Conservation (phyloP, 805 yeast species). For the Starmerella vaccinii region DNA sequence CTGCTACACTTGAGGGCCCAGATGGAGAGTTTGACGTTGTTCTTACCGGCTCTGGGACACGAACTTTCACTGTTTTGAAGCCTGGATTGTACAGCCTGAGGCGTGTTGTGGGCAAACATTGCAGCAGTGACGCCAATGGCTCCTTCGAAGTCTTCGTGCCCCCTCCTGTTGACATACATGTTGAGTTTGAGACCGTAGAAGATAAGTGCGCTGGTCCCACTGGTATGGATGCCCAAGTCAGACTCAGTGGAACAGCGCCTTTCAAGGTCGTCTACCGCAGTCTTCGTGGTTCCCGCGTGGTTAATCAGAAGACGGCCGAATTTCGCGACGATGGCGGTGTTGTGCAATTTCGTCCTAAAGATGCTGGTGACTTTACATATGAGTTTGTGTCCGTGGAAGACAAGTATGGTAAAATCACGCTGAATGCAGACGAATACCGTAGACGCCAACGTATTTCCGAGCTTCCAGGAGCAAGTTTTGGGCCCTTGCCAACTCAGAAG, state of each 20-base stretch:
- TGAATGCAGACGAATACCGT: conserved; percentile 20
- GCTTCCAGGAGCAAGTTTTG: conserved; percentile 35
- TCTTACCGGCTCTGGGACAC: conserved; percentile 1
- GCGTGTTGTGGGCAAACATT: conserved; percentile 47
- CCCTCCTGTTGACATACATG: conserved; percentile 41
- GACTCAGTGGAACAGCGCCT: conserved; percentile 70
- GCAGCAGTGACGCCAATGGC: conserved; percentile 58
- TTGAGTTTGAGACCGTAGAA: conserved; percentile 45
- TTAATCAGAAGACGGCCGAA: conserved; percentile 7
- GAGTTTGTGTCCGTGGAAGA: conserved; percentile 55
- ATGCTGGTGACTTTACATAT: conserved; percentile 73
- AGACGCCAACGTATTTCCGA: conserved; percentile 31
- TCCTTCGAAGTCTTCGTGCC: conserved; percentile 48
- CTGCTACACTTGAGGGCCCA: conserved; percentile 26
- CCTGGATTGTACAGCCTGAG: conserved; percentile 61
- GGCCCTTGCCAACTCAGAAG: conserved; percentile 10
- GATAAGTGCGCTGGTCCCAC: conserved; percentile 90
- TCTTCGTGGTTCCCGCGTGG: conserved; percentile 32
- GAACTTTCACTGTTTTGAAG: conserved; percentile 11
- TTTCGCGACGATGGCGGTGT: conserved; percentile 27
- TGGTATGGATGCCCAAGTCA: conserved; percentile 66
- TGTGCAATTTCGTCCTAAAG: conserved; percentile 62
- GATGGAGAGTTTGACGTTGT: conserved; percentile 1
- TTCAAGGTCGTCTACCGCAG: conserved; percentile 56
- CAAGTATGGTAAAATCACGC: conserved; percentile 33